Conservation (phyloP, 73 alveolate species). For the Paramecium tetraurelia region DNA sequence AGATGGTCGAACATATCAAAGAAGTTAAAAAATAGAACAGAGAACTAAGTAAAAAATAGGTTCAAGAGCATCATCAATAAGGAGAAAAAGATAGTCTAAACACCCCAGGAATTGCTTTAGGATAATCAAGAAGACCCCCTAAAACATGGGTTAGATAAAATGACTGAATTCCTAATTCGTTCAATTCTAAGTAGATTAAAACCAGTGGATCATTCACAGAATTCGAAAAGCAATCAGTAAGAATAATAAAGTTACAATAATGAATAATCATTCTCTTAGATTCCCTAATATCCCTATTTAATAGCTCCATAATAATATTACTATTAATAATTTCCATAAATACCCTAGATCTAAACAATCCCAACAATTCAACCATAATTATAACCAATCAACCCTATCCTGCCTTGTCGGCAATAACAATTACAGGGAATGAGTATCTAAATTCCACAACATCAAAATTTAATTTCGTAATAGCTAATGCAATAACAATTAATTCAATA, state of each 20-base stretch:
- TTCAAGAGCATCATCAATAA: conserved; percentile 56
- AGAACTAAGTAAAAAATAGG: conserved; percentile 55
- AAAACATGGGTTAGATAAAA: not conserved
- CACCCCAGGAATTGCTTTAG: not conserved
- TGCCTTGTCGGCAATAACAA: not conserved
- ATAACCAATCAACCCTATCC: not conserved
- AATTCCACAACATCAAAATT: not conserved
- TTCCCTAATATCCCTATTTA: not conserved
- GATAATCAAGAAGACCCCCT: not conserved
- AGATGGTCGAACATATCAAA: conserved; percentile 62
- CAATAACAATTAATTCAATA: not conserved
- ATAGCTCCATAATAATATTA: not conserved
- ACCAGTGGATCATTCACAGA: not conserved
- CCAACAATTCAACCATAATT: not conserved
- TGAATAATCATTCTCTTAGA: not conserved
- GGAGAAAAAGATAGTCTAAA: conserved; percentile 24
- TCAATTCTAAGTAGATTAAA: conserved; percentile 17
- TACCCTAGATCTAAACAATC: not conserved
- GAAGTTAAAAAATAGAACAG: conserved; percentile 55
- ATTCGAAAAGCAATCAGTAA: not conserved
- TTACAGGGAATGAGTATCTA: not conserved
- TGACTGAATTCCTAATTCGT: not conserved
- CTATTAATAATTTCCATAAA: not conserved
- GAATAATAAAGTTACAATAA: not conserved
- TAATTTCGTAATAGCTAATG: not conserved